A percentile compares a stretch with the other conserved stretches of the same genome.
These are phyloP conservation scores for Globisporangium parvum DNA, from an alignment of 352 stramenopile species.

Conservation along the genomic window DNA sequence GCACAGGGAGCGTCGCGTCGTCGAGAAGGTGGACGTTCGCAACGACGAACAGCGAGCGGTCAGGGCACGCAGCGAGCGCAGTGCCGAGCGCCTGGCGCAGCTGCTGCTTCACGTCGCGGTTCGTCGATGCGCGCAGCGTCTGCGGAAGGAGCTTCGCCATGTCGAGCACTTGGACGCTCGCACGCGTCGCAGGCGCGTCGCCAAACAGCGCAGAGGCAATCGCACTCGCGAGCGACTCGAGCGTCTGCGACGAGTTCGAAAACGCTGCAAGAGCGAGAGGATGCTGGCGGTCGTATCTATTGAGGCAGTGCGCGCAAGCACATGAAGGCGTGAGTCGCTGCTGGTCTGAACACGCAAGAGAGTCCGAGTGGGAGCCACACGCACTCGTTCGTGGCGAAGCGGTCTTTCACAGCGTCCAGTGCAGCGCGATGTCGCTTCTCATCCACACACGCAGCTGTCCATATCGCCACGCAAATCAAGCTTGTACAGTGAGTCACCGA, in stretches of 20 bases:
- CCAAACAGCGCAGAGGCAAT: constrained; percentile 9
- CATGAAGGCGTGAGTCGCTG: background rate
- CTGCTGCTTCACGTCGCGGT: constrained; percentile 40
- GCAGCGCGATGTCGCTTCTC: constrained; percentile 15
- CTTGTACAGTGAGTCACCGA: too few species aligned
- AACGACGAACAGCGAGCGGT: constrained; percentile 49
- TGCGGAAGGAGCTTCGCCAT: constrained; percentile 18
- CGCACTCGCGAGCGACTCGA: constrained; percentile 9
- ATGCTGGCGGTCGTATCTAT: constrained; percentile 31
- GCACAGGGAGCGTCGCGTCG: constrained; percentile 37
- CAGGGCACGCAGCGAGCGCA: constrained; percentile 31
- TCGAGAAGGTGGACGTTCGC: constrained; percentile 42
- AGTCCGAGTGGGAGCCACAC: background rate
- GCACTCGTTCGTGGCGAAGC: constrained; percentile 45
- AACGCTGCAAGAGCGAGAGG: constrained; percentile 51
- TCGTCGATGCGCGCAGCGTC: constrained; percentile 19
- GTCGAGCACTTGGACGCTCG: constrained; percentile 18
- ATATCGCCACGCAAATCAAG: too few species aligned
- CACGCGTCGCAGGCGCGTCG: background rate
- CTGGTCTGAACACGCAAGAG: background rate
- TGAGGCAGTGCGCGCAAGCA: background rate
- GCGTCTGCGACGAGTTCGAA: constrained; percentile 30
- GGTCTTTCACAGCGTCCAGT: constrained; percentile 35
- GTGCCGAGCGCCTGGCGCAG: constrained; percentile 30
- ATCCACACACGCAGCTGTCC: constrained; percentile 24